phyloP scores from a whole-genome alignment of 352 stramenopile species.

The Plasmopara viticola region DNA sequence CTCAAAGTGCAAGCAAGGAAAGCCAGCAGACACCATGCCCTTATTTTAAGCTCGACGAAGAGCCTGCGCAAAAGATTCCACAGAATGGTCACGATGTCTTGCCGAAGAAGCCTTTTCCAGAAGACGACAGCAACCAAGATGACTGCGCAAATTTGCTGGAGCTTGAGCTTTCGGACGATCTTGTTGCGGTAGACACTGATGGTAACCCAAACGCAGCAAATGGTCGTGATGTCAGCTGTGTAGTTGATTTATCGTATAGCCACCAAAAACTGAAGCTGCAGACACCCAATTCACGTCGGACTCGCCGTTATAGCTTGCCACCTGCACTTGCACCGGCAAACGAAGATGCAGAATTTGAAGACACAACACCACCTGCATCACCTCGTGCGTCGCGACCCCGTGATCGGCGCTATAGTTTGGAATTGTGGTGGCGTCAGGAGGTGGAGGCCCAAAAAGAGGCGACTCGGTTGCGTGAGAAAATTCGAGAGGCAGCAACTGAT shows the following conservation, averaged over 20 bases:
- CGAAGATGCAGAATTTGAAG: conserved; percentile 14
- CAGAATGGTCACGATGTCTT: conserved; percentile 10
- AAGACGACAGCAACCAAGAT: conserved; percentile 5
- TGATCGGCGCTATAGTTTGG: conserved; percentile 42
- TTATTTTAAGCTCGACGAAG: conserved; percentile 1
- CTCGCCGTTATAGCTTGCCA: conserved; percentile 21
- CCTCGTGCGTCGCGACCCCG: conserved; percentile 24
- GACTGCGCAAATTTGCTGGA: conserved; percentile 25
- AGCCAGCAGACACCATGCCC: conserved; percentile 6
- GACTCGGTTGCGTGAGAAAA: conserved; percentile 42
- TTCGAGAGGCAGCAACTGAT: conserved; percentile 43
- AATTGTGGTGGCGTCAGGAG: conserved; percentile 45
- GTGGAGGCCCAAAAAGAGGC: conserved; percentile 35
- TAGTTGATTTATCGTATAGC: conserved; percentile 23
- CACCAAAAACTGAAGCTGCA: conserved; percentile 33
- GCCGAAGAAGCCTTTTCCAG: conserved; percentile 16
- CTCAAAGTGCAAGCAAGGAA: conserved; percentile 14
- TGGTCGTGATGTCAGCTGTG: conserved; percentile 21
- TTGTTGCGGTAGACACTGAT: conserved; percentile 13
- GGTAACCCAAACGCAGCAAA: conserved; percentile 37
- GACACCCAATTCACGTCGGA: conserved; percentile 29
- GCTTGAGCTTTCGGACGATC: conserved; percentile 18
- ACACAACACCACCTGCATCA: conserved; percentile 20
- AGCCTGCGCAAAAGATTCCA: conserved; percentile 10
- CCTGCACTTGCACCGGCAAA: conserved; percentile 17